These are phyloP conservation scores for Candolleomyces eurysporus DNA, from an alignment of 768 basidiomycete genomes.

Conservation along the genomic window DNA sequence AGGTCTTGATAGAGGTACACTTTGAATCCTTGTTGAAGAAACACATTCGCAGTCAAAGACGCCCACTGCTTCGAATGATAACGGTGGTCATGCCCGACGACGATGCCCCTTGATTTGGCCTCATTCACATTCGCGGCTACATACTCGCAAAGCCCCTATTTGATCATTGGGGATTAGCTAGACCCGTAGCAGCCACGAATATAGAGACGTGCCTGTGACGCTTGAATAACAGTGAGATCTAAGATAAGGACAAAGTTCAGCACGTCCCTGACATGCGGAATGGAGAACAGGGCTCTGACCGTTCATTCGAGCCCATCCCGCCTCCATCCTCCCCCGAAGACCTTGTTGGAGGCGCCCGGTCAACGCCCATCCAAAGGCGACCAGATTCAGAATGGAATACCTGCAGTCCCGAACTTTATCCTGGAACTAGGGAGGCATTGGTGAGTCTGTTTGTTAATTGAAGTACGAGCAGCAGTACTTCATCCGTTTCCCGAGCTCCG, in stretches of 20 bases:
- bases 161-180: not conserved
- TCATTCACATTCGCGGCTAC: slow-evolving; percentile 49
- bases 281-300: slow-evolving; percentile 29
- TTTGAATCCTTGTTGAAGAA: slow-evolving; percentile 61
- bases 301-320: slow-evolving; percentile 91
- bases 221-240: slow-evolving; percentile 77
- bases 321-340: slow-evolving; percentile 79
- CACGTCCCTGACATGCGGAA: not conserved
- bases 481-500: slow-evolving; percentile 57
- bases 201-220: slow-evolving; percentile 59
- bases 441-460: not conserved
- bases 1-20: slow-evolving; percentile 68
- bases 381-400: slow-evolving; percentile 31
- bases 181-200: not conserved
- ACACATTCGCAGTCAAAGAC: slow-evolving; percentile 67
- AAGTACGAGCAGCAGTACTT: slow-evolving; percentile 31
- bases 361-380: not conserved
- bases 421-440: slow-evolving; percentile 44
- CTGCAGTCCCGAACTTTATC: slow-evolving; percentile 88
- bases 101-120: slow-evolving; percentile 63
- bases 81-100: slow-evolving; percentile 86
- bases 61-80: slow-evolving; percentile 81
- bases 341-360: slow-evolving; percentile 37
- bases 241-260: slow-evolving; percentile 1
- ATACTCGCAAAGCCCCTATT: slow-evolving; percentile 76